A percentile compares a stretch with the other conserved stretches of the same genome.
Evolutionary conservation across 2,329 filamentous ascomycete genomes (phyloP).

Genomic region (Aureobasidium musti): DNA sequence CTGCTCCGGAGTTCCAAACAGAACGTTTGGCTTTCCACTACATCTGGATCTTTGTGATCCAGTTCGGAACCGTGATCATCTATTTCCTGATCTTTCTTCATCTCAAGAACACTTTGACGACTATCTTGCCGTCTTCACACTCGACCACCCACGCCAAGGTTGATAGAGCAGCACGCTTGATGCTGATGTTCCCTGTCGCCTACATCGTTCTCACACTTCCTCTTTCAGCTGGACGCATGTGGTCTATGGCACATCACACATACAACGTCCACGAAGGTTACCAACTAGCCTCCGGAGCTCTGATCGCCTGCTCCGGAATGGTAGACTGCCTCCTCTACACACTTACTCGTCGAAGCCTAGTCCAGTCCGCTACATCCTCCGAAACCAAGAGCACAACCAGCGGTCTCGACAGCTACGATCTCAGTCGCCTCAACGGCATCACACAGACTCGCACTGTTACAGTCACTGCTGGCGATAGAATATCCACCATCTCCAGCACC

Average conservation of each 20-base stretch:
- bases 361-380: conserved; percentile 39
- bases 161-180: conserved; percentile 56
- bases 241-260: conserved; percentile 58
- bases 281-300: conserved; percentile 55
- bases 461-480: conserved; percentile 29
- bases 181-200: conserved; percentile 67
- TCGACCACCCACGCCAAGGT: conserved; percentile 33
- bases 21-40: conserved; percentile 65
- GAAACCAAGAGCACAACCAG: conserved; percentile 9
- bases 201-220: conserved; percentile 70
- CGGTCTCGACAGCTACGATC: conserved; percentile 18
- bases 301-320: conserved; percentile 61
- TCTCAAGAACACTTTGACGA: conserved; percentile 33
- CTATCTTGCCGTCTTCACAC: conserved; percentile 27
- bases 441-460: conserved; percentile 38
- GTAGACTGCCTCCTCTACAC: conserved; percentile 62
- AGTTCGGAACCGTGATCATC: conserved; percentile 55
- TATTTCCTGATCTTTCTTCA: conserved; percentile 46
- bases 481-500: conserved; percentile 8
- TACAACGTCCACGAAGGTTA: conserved; percentile 42
- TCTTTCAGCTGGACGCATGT: conserved; percentile 64
- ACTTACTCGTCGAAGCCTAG: conserved; percentile 57
- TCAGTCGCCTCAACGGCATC: conserved; percentile 33
- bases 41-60: conserved; percentile 62
- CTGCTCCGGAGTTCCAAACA: conserved; percentile 56